Evolutionary conservation across 257 asterid genomes (phyloP), one percentile per base, ranked within the genome.

Genomic region (Nemophila menziesii): DNA sequence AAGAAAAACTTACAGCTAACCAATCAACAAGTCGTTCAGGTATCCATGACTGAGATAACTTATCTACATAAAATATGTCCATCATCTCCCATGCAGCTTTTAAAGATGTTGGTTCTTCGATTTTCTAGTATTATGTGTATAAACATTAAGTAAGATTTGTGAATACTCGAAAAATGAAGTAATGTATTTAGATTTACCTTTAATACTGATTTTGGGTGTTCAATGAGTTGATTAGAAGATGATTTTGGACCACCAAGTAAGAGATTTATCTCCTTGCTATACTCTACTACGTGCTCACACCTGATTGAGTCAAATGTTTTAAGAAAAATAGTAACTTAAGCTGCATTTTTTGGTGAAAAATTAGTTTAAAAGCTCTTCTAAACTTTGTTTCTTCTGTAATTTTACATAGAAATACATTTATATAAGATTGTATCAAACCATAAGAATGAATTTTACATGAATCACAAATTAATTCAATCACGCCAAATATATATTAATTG

Each of bases 21-120:
- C 95, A 89, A 78, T 80, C 95, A 57, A 75, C 63, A 48, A 87
- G 80, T 56, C 82, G 73, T 61, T 84, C 95, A 38, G 97, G 92
- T 46, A 80, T 69, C 93, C 92, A 89, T 40, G 77, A 60, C 64
- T 79, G 76, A 63, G 84, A 72, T 64, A 71, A 75, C 68, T 70
- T 85, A 77, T 89, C 97, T 3, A 78, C 93, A 46, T 80, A 89
- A 66, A 89, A 89, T 44, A 80, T 63, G 61, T 83, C 94, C 78
- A 89, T 56, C 66, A 89, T 80, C 87, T 84, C 94, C 98, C 95
- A 84, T 26, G 94, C 98, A 62, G 94, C 95, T 76, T 60, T 80
- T 69, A 89, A 55, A 42, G 73, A 56, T 16, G 80, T 74, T 41
- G 98, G 85, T 64, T 70, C 84, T 64, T 66, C 82, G 53, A 47